Conservation (phyloP, 2,329 filamentous ascomycete species). For the Colletotrichum abscissum region DNA sequence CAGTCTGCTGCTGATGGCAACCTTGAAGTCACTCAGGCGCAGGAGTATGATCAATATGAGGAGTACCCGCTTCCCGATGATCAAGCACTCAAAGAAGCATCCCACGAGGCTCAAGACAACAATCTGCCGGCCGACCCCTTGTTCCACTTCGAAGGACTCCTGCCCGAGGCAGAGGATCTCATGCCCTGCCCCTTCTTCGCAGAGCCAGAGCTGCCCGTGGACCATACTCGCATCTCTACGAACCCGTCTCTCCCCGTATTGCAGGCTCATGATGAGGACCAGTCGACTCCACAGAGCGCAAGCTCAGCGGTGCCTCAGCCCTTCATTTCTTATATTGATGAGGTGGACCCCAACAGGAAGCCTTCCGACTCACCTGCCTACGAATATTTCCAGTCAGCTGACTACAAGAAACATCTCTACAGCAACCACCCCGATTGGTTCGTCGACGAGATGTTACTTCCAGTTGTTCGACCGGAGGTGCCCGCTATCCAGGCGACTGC, state of each 20-base stretch:
- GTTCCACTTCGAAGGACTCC: neutral
- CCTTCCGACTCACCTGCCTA: neutral
- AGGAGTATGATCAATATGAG: neutral
- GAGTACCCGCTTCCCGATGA: neutral
- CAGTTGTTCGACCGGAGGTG: neutral
- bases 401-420: neutral
- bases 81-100: neutral
- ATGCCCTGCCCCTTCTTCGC: neutral
- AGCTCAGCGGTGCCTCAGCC: neutral
- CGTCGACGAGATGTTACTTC: neutral
- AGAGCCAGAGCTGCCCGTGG: neutral
- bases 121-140: neutral
- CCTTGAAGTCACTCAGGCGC: neutral
- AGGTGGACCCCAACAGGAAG: neutral
- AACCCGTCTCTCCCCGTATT: neutral
- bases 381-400: neutral
- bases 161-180: neutral
- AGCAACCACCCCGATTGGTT: neutral
- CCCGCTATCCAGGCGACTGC: neutral
- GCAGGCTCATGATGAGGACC: neutral
- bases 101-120: neutral
- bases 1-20: neutral
- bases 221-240: neutral
- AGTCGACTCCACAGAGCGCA: neutral
- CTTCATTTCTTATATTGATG: neutral